Evolutionary conservation across 768 basidiomycete genomes (phyloP), one percentile per base, ranked within the genome.

Genomic region (Tricholoma bakamatsutake): DNA sequence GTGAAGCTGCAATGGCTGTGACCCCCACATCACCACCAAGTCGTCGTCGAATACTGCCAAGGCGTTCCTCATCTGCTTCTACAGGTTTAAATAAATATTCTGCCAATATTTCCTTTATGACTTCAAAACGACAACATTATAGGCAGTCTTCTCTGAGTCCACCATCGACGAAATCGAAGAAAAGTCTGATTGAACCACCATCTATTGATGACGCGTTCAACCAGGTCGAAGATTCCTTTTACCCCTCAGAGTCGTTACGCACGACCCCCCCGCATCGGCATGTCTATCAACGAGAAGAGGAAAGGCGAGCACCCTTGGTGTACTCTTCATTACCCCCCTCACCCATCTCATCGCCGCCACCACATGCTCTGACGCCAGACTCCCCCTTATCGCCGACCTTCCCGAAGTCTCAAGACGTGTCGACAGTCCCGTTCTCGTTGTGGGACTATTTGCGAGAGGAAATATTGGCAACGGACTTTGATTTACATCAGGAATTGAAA

Each of bases 391-490:
- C 73, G 8, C 72, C 64, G 17, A 61, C 65, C 0, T 54, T 61
- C 33, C 57, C 63, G 54, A 56, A 62, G 59, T 31, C 54, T 55
- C 46, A 61, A 57, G 28, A 63, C 53, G 55, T 61, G 55, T 39
- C 57, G 57, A 39, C 64, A 49, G 66, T 69, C 4, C 83, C 90
- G 3, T 92, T 91, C 67, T 92, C 92, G 4, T 66, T 96, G 18
- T 96, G 93, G 93, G 93, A 95, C 59, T 95, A 96, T 68, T 78
- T 96, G 18, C 76, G 86, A 12, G 91, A 94, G 65, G 93, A 96
- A 64, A 76, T 95, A 5, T 73, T 94, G 7, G 91, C 89, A 1
- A 93, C 90, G n/a, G 92, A 96, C 70, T 91, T 93, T 66, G 93
- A 96, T 69, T 92, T 89, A 0, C 91, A 93, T 60, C 92, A 96